Evolutionary conservation across 2,329 filamentous ascomycete species (phyloP).

Genomic region (Penicillium concentricum): DNA sequence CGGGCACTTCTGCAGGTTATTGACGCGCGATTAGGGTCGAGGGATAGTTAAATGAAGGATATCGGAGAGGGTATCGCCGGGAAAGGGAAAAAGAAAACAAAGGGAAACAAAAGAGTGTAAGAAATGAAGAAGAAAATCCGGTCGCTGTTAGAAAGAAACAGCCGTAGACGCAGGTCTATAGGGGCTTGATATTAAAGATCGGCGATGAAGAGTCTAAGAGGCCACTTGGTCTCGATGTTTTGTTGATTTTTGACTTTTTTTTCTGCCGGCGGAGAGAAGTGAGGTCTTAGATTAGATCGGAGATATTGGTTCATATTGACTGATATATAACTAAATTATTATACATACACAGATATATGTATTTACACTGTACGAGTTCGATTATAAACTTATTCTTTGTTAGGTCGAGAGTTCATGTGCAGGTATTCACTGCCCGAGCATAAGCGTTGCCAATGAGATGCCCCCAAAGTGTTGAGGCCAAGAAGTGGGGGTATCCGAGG

Average conservation of each 20-base stretch:
- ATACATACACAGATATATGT: not conserved
- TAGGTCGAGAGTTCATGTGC: conserved; percentile 11
- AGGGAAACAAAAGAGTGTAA: not conserved
- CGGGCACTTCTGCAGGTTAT: not conserved
- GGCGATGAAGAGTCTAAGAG: conserved; percentile 1
- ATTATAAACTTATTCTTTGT: not conserved
- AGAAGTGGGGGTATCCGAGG: conserved; percentile 23
- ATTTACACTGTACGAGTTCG: not conserved
- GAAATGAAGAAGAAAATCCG: not conserved
- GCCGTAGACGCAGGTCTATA: not conserved
- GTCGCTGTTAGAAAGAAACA: not conserved
- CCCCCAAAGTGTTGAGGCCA: conserved; percentile 1
- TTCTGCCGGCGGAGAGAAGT: conserved; percentile 10
- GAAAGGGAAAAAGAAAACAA: not conserved
- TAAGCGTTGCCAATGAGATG: conserved; percentile 16
- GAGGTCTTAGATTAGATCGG: not conserved
- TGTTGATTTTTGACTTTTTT: conserved; percentile 1
- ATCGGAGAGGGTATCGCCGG: not conserved
- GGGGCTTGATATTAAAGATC: conserved; percentile 3
- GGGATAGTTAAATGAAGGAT: not conserved
- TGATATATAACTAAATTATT: too few species aligned
- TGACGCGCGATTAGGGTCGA: not conserved
- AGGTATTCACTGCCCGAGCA: not conserved
- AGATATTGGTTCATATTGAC: not conserved
- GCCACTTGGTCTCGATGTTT: conserved; percentile 10